Percentiles rank a stretch among this genome's conserved stretches.
Conservation (phyloP, 164 flowering plant species). For the Magnolia kwangsiensis region DNA sequence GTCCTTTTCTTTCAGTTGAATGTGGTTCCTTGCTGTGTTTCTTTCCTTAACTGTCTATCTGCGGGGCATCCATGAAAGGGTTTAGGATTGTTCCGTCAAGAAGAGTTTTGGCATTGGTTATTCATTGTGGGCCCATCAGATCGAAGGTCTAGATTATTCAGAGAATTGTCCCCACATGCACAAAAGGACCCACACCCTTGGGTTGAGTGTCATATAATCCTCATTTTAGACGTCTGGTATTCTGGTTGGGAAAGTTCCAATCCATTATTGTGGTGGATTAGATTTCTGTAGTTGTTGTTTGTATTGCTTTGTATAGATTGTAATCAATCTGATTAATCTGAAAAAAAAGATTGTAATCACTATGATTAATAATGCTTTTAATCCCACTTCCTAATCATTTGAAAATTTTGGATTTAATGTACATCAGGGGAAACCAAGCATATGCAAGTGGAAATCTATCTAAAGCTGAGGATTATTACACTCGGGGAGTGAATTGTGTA, state of each 20-base stretch:
- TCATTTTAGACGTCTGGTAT: not conserved
- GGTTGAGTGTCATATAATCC: not conserved
- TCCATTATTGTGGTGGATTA: not conserved
- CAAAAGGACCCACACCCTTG: not conserved
- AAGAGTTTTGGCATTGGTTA: not conserved
- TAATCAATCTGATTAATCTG: not conserved
- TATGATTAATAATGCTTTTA: not conserved
- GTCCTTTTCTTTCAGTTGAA: no score
- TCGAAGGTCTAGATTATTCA: not conserved
- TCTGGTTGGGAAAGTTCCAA: not conserved
- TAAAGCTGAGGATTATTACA: slow-evolving; percentile 84
- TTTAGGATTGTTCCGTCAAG: not conserved
- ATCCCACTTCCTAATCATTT: not conserved
- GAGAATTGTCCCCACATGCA: not conserved
- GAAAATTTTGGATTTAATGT: slow-evolving; percentile 9
- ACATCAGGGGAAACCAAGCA: slow-evolving; percentile 85
- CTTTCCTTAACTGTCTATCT: no score
- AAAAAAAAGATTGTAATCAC: not conserved
- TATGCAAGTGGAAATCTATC: slow-evolving; percentile 63
- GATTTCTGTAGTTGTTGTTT: not conserved
- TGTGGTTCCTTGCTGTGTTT: no score
- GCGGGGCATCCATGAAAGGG: no score
- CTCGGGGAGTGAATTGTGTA: slow-evolving; percentile 65
- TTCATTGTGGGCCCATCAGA: not conserved
- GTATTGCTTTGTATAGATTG: not conserved